Base-by-base conservation (phyloP, 768 basidiomycete species). In the Tylopilus vinaceipallidus region DNA sequence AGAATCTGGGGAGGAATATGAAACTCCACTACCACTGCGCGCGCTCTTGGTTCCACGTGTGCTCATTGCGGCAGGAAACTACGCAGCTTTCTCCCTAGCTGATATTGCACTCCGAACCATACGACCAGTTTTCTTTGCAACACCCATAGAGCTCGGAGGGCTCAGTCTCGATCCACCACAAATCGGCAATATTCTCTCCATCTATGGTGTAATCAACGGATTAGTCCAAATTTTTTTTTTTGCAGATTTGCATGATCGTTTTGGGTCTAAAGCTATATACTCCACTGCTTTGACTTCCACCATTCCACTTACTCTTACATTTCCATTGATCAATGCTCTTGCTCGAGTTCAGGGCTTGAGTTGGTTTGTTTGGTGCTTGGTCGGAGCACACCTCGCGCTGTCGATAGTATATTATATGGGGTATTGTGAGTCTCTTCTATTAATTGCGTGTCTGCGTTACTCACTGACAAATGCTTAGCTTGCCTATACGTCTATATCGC, bases 401-500 rank as follows among this genome's bases (percentile, higher is more conserved):
- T 75, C 75, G 1, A 70, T 84, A 14, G 53, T 74, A 6, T 36
- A 82, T 52, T 79, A 75, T 54, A 61, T 82, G 44, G 79, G 76
- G 3, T 88, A 75, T 55, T 78, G 86, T 84, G 51, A 59, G 84
- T 59, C n/a, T 27, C 13, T 3, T 37, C 11, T 24, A 5, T 42
- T 33, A 2, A 19, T 29, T n/a, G n/a, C 16, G 9, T 43, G 6
- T 16, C 17, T 23, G 11, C n/a, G n/a, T 3, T 29, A 9, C 47
- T 56, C 4, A 62, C 12, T 14, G 29, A 41, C n/a, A 7, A 13
- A 1, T 23, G n/a, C 34, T 13, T 45, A 87, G 86, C 86, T 20
- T 80, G 84, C 38, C 66, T 87, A 26, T 87, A 86, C 66, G 84
- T 89, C 42, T 85, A 80, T 54, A 82, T 90, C 50, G 74, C 78